Conservation (phyloP, 768 basidiomycete species). For the Rhodotorula diobovata region DNA sequence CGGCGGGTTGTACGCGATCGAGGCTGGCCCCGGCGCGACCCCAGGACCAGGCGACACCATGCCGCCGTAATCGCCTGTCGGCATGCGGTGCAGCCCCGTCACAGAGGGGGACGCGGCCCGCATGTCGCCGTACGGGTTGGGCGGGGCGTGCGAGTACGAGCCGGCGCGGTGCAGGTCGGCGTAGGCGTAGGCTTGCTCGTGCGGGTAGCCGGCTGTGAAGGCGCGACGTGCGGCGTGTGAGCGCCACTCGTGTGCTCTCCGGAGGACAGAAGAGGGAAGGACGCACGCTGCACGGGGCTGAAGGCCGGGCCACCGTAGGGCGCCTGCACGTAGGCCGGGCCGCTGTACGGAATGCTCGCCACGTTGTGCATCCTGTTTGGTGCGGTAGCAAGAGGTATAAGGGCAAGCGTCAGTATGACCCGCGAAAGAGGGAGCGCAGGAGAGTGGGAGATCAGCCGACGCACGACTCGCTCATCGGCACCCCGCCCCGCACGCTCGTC, state of each 20-base stretch:
- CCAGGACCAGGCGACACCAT: not conserved
- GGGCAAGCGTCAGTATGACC: too few relatives aligned
- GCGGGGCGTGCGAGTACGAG: constrained; percentile 1
- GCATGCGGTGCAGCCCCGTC: constrained; percentile 5
- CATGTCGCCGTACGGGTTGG: not conserved
- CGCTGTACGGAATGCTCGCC: constrained; percentile 15
- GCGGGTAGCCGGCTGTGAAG: constrained; percentile 29
- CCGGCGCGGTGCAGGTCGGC: constrained; percentile 23
- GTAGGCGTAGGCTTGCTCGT: constrained; percentile 25
- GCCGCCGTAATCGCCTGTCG: not conserved
- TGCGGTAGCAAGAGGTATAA: not conserved
- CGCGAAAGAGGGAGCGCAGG: too few relatives aligned
- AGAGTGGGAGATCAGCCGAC: too few relatives aligned
- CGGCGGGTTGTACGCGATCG: not conserved
- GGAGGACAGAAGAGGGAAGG: not conserved
- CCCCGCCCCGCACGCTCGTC: not conserved
- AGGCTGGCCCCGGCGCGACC: too few relatives aligned
- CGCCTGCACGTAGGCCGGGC: constrained; percentile 1
- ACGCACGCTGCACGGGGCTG: constrained; percentile 11
- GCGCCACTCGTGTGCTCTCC: too few relatives aligned
- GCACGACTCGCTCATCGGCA: constrained; percentile 28
- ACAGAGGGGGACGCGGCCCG: not conserved
- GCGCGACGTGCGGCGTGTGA: too few relatives aligned
- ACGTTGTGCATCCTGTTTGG: not conserved
- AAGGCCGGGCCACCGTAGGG: constrained; percentile 14